Conservation (phyloP, 2,329 filamentous ascomycete genomes). For the Botrytis deweyae region DNA sequence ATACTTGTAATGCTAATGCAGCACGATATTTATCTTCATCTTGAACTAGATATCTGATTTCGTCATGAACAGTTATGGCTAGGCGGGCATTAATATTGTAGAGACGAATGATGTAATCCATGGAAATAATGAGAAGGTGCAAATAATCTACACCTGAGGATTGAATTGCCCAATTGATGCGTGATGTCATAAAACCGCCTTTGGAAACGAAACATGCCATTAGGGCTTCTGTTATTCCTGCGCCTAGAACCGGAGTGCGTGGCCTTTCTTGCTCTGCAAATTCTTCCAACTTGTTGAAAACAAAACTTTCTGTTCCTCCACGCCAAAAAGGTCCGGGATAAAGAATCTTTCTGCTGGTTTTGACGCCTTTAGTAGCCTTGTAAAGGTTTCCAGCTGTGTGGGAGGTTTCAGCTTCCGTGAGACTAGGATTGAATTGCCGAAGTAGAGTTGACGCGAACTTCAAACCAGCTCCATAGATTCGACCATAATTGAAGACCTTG, state of each 20-base stretch:
- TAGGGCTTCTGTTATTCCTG: conserved; percentile 92
- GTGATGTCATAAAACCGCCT: conserved; percentile 88
- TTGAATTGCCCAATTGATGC: conserved; percentile 99
- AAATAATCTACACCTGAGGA: conserved; percentile 97
- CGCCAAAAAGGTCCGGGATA: conserved; percentile 84
- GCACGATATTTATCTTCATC: conserved; percentile 82
- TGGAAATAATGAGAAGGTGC: conserved; percentile 85
- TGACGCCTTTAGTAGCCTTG: conserved; percentile 83
- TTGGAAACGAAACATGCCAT: conserved; percentile 85
- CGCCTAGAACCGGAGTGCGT: conserved; percentile 86
- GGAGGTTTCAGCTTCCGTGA: conserved; percentile 77
- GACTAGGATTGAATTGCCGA: conserved; percentile 84
- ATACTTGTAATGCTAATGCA: conserved; percentile 89
- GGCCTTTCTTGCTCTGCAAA: conserved; percentile 94
- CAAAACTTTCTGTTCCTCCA: conserved; percentile 93
- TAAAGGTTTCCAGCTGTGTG: conserved; percentile 80
- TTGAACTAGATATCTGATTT: conserved; percentile 90
- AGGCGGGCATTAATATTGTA: conserved; percentile 85
- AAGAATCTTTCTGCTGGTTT: conserved; percentile 72
- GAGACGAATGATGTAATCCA: conserved; percentile 87
- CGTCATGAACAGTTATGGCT: conserved; percentile 93
- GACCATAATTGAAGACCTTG: conserved; percentile 98
- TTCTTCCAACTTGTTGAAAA: conserved; percentile 97
- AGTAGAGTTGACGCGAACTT: conserved; percentile 90
- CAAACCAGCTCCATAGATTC: conserved; percentile 95